A percentile compares a stretch with the other conserved stretches of the same genome.
Conservation (phyloP, 345 rosid species). For the Boechera divaricarpa region DNA sequence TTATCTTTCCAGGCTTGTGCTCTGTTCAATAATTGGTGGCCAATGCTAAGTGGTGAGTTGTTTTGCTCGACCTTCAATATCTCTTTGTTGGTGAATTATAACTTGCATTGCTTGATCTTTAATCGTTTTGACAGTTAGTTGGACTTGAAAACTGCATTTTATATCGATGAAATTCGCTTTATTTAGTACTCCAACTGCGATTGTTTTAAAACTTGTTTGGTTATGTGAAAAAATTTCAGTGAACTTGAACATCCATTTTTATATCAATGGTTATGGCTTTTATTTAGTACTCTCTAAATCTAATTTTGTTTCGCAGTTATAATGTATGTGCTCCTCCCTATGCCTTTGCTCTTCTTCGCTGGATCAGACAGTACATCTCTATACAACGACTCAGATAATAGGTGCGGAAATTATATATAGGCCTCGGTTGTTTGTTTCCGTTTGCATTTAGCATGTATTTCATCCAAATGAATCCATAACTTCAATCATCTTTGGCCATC, state of each 20-base stretch:
- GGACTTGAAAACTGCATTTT: background rate
- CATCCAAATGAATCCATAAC: no score
- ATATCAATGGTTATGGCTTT: background rate
- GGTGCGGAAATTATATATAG: slow-evolving; percentile 42
- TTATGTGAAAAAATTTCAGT: background rate
- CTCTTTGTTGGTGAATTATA: no score
- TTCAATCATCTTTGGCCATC: no score
- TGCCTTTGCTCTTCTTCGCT: slow-evolving; percentile 88
- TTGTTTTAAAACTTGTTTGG: background rate
- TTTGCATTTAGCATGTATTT: background rate
- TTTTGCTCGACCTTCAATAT: background rate
- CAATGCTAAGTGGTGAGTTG: slow-evolving; percentile 82
- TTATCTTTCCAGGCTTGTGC: slow-evolving; percentile 77
- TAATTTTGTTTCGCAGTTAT: slow-evolving; percentile 59
- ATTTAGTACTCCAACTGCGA: background rate
- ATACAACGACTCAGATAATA: slow-evolving; percentile 63
- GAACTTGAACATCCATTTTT: background rate
- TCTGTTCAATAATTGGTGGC: slow-evolving; percentile 95
- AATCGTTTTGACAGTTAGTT: background rate
- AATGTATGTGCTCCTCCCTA: slow-evolving; percentile 91
- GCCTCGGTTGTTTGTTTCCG: background rate
- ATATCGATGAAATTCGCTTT: background rate
- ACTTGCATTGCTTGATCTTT: background rate
- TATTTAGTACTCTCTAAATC: no score
- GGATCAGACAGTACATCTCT: slow-evolving; percentile 77